These are phyloP conservation scores for Ascochyta viciae-villosae DNA, from an alignment of 2,329 filamentous ascomycete species.

Conservation along the genomic window DNA sequence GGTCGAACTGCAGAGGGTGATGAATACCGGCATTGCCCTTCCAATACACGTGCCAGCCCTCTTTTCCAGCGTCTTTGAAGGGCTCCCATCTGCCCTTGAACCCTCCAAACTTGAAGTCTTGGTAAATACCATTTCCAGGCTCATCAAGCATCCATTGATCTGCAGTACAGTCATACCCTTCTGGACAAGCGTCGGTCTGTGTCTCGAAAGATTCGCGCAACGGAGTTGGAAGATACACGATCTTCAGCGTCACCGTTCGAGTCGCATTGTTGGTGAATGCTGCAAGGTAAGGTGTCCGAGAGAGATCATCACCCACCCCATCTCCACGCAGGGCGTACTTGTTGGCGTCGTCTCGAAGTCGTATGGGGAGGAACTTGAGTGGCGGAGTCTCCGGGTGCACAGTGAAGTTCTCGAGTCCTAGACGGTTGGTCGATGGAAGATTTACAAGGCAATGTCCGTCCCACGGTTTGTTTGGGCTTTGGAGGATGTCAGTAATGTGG, in stretches of 20 bases:
- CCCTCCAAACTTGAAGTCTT: constrained; percentile 19
- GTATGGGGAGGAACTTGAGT: constrained; percentile 22
- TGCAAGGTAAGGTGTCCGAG: constrained; percentile 21
- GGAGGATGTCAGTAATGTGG: background rate
- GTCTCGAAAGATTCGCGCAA: constrained; percentile 8
- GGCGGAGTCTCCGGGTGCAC: constrained; percentile 25
- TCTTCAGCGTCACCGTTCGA: constrained; percentile 17
- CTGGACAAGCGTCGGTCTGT: constrained; percentile 19
- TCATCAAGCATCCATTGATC: constrained; percentile 21
- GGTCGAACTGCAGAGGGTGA: constrained; percentile 18
- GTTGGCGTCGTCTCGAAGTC: constrained; percentile 10
- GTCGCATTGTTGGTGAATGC: constrained; percentile 21
- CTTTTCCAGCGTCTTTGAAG: constrained; percentile 24
- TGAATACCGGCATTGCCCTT: constrained; percentile 15
- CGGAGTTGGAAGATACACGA: constrained; percentile 20
- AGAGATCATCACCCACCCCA: constrained; percentile 14
- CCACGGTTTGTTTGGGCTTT: constrained; percentile 27
- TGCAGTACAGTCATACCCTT: constrained; percentile 19
- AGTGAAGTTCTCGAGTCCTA: constrained; percentile 39
- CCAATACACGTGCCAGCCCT: constrained; percentile 34
- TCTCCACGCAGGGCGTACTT: constrained; percentile 25
- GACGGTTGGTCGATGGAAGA: constrained; percentile 19
- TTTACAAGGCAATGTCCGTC: constrained; percentile 22
- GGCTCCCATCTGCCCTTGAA: constrained; percentile 25
- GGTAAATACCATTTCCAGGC: background rate